phyloP scores from a whole-genome alignment of 805 yeast species.

The Hyphopichia homilentoma region DNA sequence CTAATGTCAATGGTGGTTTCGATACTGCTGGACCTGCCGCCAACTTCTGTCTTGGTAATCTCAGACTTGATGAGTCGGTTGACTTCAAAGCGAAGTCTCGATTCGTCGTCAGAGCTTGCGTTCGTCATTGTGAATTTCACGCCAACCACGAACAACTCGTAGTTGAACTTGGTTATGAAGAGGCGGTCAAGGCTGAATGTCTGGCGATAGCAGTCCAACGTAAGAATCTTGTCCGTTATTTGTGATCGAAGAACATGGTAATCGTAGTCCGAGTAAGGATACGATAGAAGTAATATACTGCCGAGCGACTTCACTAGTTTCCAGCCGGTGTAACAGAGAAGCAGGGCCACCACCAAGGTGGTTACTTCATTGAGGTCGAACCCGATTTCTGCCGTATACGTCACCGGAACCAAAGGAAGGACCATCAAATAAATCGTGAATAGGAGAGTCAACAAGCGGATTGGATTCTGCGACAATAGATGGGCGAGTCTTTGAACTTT shows the following conservation, averaged over 20 bases:
- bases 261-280: conserved; percentile 43
- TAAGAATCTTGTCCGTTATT: conserved; percentile 44
- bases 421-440: conserved; percentile 39
- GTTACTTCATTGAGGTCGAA: conserved; percentile 43
- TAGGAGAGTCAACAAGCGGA: conserved; percentile 43
- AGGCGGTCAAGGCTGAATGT: conserved; percentile 47
- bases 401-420: conserved; percentile 37
- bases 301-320: conserved; percentile 49
- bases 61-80: conserved; percentile 37
- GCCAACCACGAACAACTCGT: conserved; percentile 55
- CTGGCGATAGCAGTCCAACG: conserved; percentile 49
- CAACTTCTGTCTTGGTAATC: conserved; percentile 20
- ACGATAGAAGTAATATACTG: conserved; percentile 49
- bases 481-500: conserved; percentile 9
- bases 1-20: conserved; percentile 37
- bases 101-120: conserved; percentile 70
- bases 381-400: conserved; percentile 22
- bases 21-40: conserved; percentile 13
- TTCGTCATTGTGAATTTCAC: conserved; percentile 57
- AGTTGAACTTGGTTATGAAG: conserved; percentile 59
- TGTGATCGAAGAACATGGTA: conserved; percentile 31
- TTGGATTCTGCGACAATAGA: conserved; percentile 32
- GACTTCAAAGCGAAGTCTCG: conserved; percentile 48
- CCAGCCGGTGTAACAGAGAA: conserved; percentile 50
- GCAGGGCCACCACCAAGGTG: conserved; percentile 40